A percentile compares a stretch with the other conserved stretches of the same genome.
phyloP scores from a whole-genome alignment of 23 red algal genomes.

The Pyropia haitanensis region DNA sequence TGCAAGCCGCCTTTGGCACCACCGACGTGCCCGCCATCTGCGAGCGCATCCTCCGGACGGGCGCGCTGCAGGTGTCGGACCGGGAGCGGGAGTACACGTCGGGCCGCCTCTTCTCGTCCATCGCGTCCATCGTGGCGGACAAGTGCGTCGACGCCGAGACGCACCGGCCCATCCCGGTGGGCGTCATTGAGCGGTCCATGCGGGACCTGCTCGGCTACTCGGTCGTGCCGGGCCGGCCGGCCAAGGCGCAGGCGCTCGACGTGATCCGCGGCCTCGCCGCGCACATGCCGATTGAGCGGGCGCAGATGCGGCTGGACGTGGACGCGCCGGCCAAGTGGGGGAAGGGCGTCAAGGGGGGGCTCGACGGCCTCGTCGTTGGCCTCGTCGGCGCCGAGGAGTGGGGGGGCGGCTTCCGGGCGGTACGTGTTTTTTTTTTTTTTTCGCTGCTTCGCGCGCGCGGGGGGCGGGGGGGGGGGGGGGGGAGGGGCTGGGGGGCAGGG shows the following conservation, averaged over 20 bases:
- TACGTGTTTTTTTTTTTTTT: not conserved
- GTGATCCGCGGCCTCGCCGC: slow-evolving; percentile 39
- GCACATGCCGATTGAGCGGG: slow-evolving; percentile 50
- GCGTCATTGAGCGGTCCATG: slow-evolving; percentile 80
- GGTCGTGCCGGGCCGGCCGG: slow-evolving; percentile 69
- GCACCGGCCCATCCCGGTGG: slow-evolving; percentile 78
- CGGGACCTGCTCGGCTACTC: slow-evolving; percentile 68
- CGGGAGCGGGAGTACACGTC: slow-evolving; percentile 73
- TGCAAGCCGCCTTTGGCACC: slow-evolving; percentile 75
- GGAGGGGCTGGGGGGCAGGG: too few relatives aligned
- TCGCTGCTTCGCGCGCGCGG: too few relatives aligned
- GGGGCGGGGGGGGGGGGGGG: not conserved
- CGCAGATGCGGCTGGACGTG: slow-evolving; percentile 53
- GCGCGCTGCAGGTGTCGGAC: slow-evolving; percentile 92
- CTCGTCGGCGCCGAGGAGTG: not conserved
- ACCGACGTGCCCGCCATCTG: slow-evolving; percentile 51
- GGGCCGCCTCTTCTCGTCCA: slow-evolving; percentile 67
- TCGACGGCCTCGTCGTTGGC: too few relatives aligned
- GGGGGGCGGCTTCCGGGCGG: not conserved
- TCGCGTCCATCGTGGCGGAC: slow-evolving; percentile 74
- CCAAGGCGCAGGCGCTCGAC: slow-evolving; percentile 61
- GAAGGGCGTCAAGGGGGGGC: too few relatives aligned
- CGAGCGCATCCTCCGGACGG: slow-evolving; percentile 64
- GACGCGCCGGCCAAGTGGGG: too few relatives aligned
- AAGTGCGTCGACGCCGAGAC: slow-evolving; percentile 77